These are phyloP conservation scores for Hypholoma sublateritium DNA, from an alignment of 768 basidiomycete genomes.

Conservation along the genomic window DNA sequence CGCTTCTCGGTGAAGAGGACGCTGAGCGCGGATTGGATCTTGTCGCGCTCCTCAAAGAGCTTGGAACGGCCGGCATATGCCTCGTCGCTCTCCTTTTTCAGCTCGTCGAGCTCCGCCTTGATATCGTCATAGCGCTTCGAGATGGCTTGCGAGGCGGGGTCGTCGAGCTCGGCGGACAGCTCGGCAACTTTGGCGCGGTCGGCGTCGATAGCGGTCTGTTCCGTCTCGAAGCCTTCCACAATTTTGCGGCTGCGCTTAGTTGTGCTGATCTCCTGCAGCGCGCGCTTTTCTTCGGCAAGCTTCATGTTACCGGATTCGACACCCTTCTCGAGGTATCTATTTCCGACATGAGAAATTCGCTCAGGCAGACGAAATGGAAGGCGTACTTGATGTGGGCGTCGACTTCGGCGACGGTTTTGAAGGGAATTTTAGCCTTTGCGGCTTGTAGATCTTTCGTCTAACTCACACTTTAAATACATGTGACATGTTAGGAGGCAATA, in stretches of 20 bases:
- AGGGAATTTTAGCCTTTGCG: constrained; percentile 73
- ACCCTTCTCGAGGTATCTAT: constrained; percentile 80
- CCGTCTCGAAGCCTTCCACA: constrained; percentile 79
- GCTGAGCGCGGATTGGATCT: constrained; percentile 67
- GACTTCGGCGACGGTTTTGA: constrained; percentile 81
- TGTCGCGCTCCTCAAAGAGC: constrained; percentile 86
- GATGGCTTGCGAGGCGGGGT: constrained; percentile 82
- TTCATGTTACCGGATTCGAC: constrained; percentile 92
- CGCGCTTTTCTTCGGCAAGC: constrained; percentile 93
- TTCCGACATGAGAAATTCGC: constrained; percentile 1
- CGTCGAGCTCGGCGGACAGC: constrained; percentile 81
- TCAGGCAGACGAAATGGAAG: not conserved
- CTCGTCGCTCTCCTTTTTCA: constrained; percentile 87
- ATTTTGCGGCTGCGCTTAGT: constrained; percentile 68
- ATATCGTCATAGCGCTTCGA: constrained; percentile 81
- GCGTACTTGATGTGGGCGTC: constrained; percentile 84
- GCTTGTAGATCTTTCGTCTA: constrained; percentile 88
- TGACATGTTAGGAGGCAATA: not conserved
- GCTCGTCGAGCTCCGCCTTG: constrained; percentile 79
- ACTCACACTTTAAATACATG: constrained; percentile 9
- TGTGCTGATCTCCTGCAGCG: constrained; percentile 84
- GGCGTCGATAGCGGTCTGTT: constrained; percentile 79
- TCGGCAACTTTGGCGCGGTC: constrained; percentile 76
- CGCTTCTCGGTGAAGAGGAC: constrained; percentile 75
- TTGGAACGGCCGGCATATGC: constrained; percentile 77